Percentiles rank a stretch among this genome's conserved stretches.
Conservation (phyloP, 139 green algal species). For the Monoraphidium neglectum region DNA sequence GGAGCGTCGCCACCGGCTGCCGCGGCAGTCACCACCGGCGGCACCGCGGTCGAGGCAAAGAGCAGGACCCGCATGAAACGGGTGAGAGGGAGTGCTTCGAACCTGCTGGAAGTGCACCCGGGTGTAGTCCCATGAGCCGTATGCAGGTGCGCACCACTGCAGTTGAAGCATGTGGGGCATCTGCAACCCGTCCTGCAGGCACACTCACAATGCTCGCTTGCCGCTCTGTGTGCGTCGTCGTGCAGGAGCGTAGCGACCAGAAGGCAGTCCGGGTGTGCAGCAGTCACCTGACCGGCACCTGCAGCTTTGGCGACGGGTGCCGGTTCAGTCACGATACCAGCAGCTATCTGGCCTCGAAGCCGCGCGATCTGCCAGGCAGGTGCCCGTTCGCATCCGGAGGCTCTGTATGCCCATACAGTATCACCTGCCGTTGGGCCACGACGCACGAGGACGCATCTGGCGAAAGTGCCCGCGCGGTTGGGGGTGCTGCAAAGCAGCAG, state of each 20-base stretch:
- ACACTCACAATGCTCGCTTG: neutral
- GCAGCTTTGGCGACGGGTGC: slow-evolving; percentile 64
- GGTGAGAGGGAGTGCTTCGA: neutral
- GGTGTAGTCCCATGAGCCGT: neutral
- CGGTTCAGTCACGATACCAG: slow-evolving; percentile 75
- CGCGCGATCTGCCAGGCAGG: slow-evolving; percentile 67
- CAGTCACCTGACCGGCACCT: slow-evolving; percentile 43
- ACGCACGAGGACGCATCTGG: slow-evolving; percentile 47
- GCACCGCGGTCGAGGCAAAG: neutral
- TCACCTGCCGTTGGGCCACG: slow-evolving; percentile 70
- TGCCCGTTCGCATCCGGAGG: slow-evolving; percentile 61
- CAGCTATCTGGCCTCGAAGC: slow-evolving; percentile 61
- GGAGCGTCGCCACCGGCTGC: neutral
- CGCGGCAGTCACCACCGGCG: neutral
- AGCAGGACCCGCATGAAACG: slow-evolving; percentile 20
- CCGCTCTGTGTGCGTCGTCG: neutral
- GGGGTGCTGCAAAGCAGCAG: neutral
- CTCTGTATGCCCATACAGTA: slow-evolving; percentile 16
- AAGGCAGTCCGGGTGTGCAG: slow-evolving; percentile 47
- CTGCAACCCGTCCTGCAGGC: neutral
- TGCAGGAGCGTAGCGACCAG: slow-evolving; percentile 31
- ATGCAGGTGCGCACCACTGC: neutral
- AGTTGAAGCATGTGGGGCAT: neutral
- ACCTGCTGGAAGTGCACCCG: neutral
- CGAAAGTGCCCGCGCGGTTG: neutral